phyloP scores from a whole-genome alignment of 1,284 basidiomycete species.

The Malassezia sympodialis region DNA sequence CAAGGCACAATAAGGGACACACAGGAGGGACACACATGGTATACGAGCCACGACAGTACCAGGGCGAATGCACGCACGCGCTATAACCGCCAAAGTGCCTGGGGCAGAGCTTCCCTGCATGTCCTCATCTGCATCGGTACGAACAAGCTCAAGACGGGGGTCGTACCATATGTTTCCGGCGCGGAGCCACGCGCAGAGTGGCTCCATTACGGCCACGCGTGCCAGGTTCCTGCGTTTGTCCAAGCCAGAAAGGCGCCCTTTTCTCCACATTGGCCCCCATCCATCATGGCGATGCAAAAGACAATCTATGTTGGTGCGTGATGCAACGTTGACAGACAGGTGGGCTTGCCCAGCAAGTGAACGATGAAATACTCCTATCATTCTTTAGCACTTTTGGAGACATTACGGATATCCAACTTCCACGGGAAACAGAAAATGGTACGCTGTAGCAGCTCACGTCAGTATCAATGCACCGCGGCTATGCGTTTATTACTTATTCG shows the following conservation, averaged over 20 bases:
- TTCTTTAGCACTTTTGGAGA: constrained; percentile 15
- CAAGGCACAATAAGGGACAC: not conserved
- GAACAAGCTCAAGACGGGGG: not conserved
- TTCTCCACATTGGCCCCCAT: not conserved
- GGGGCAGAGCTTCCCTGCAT: not conserved
- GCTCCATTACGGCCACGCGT: not conserved
- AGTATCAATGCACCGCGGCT: constrained; percentile 10
- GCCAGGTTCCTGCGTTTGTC: not conserved
- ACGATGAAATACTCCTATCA: constrained; percentile 1
- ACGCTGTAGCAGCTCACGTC: not conserved
- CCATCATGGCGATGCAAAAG: not conserved
- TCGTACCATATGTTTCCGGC: not conserved
- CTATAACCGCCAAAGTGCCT: not conserved
- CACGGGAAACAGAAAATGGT: constrained; percentile 6
- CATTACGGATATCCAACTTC: constrained; percentile 15
- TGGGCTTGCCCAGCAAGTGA: constrained; percentile 7
- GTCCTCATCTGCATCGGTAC: not conserved
- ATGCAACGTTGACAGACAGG: not conserved
- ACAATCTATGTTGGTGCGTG: constrained; percentile 16
- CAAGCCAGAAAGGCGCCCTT: not conserved
- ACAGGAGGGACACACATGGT: constrained; percentile 1
- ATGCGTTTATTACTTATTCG: constrained; percentile 15
- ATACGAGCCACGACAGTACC: constrained; percentile 6
- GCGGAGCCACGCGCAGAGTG: not conserved
- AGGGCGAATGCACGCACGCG: not conserved